phyloP scores from a whole-genome alignment of 148 eudicot genomes.

The Cornus florida region DNA sequence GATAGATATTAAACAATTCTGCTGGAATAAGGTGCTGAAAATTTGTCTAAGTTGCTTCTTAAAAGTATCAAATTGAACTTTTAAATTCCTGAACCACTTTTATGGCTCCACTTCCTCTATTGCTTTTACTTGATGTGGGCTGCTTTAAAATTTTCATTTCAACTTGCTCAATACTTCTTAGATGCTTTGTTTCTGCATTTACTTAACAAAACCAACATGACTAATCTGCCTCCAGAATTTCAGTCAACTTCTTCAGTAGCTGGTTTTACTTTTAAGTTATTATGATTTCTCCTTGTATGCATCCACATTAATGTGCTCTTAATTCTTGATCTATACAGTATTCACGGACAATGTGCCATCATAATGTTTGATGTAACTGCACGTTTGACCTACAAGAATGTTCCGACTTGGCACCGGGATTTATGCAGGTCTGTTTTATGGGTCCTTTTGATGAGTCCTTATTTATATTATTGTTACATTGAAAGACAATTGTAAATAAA shows the following conservation, averaged over 20 bases:
- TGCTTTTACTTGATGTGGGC: not conserved
- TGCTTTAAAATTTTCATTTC: not conserved
- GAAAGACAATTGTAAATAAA: not conserved
- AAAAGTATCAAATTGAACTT: not conserved
- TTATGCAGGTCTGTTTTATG: constrained; percentile 18
- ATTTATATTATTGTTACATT: not conserved
- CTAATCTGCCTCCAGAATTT: not conserved
- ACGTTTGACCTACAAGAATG: constrained; percentile 29
- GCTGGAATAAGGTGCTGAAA: not conserved
- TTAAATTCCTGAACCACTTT: not conserved
- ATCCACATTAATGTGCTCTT: not conserved
- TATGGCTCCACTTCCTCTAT: not conserved
- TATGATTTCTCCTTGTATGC: not conserved
- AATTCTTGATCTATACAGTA: constrained; percentile 16
- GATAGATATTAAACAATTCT: not conserved
- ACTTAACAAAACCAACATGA: not conserved
- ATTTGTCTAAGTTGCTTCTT: not conserved
- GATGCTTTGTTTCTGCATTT: not conserved
- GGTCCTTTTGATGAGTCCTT: not conserved
- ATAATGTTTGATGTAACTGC: constrained; percentile 32
- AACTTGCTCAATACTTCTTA: not conserved
- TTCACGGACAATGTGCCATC: constrained; percentile 34
- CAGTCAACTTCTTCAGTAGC: not conserved
- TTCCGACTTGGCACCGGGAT: constrained; percentile 34
- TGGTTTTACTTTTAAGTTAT: not conserved